These are phyloP conservation scores for Erodium moschatum DNA, from an alignment of 441 rosid species.

Conservation along the genomic window DNA sequence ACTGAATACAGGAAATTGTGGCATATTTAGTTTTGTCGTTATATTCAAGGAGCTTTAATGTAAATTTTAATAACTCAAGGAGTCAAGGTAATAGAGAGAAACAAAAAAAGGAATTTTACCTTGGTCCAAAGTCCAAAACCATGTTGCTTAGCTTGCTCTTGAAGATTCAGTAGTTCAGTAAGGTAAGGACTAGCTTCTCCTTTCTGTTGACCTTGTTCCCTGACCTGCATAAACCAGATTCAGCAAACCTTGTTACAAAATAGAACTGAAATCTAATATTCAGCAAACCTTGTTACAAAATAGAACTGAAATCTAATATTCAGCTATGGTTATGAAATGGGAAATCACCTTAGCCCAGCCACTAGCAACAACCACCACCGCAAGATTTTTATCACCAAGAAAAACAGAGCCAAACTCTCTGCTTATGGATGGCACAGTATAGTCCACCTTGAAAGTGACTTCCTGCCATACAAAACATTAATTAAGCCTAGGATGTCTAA, in stretches of 20 bases:
- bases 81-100: background rate
- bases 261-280: conserved; percentile 2
- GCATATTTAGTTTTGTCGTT: no score
- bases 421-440: conserved; percentile 53
- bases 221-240: conserved; percentile 46
- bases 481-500: background rate
- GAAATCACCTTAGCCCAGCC: conserved; percentile 84
- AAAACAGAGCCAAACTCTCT: conserved; percentile 83
- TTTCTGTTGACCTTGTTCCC: conserved; percentile 76
- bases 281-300: conserved; percentile 11
- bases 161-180: conserved; percentile 48
- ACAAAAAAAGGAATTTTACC: conserved; percentile 31
- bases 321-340: background rate
- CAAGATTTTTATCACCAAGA: conserved; percentile 62
- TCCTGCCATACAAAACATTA: conserved; percentile 40
- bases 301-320: background rate
- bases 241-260: conserved; percentile 11
- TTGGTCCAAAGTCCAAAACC: conserved; percentile 83
- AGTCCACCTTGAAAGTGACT: conserved; percentile 76
- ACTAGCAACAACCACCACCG: conserved; percentile 45
- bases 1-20: background rate
- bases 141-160: conserved; percentile 73
- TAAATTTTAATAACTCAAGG: background rate
- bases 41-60: background rate
- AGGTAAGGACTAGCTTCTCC: conserved; percentile 75